Percentiles rank a stretch among this genome's conserved stretches.
phyloP scores from a whole-genome alignment of 2,329 filamentous ascomycete genomes.

The Ilyonectria robusta region DNA sequence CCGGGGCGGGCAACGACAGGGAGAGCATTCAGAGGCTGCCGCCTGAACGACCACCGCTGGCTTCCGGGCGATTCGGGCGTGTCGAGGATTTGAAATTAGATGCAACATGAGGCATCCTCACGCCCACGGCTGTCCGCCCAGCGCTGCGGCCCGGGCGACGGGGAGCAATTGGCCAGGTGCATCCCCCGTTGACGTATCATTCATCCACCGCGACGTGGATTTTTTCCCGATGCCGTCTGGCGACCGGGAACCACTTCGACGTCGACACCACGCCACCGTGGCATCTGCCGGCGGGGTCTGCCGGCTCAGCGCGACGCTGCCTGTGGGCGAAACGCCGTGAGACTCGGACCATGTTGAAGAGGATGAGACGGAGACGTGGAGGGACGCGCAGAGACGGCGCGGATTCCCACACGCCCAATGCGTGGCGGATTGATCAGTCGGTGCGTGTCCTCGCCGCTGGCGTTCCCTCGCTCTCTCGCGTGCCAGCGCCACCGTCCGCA shows the following conservation, averaged over 20 bases:
- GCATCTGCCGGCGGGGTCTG: slow-evolving; percentile 5
- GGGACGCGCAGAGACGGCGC: neutral
- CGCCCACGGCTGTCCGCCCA: neutral
- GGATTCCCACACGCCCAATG: neutral
- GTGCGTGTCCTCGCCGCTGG: neutral
- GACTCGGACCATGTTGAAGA: neutral
- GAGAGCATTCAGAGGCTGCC: neutral
- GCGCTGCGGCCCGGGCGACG: too few relatives aligned
- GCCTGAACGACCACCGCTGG: neutral
- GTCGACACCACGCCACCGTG: slow-evolving; percentile 10
- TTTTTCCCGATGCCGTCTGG: neutral
- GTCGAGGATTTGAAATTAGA: neutral
- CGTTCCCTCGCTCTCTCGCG: neutral
- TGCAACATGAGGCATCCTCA: neutral
- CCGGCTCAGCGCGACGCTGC: slow-evolving; percentile 3
- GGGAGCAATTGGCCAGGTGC: slow-evolving; percentile 3
- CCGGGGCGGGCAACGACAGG: slow-evolving; percentile 4
- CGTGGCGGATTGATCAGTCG: neutral
- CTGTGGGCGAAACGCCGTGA: too few relatives aligned
- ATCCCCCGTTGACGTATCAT: neutral
- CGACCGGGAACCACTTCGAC: neutral
- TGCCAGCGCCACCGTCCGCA: neutral
- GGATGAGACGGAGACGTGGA: neutral
- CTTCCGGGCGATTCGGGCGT: neutral
- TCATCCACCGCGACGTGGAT: neutral